phyloP scores from a whole-genome alignment of 495 filamentous ascomycete genomes.

The Xylona heveae region DNA sequence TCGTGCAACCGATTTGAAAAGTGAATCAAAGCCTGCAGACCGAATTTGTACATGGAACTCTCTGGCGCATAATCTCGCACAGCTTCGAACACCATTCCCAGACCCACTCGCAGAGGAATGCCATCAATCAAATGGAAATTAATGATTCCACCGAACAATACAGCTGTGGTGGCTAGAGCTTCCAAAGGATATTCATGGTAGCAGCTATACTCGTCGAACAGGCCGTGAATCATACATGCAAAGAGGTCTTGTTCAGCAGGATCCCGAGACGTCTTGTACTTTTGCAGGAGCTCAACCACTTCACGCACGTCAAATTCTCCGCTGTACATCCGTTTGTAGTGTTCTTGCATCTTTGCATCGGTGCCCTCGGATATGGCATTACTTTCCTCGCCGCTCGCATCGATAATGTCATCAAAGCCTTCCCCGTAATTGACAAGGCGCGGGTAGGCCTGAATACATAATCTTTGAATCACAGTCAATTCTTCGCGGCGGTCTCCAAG shows the following conservation, averaged over 20 bases:
- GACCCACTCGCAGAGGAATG: slow-evolving; percentile 72
- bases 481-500: slow-evolving; percentile 27
- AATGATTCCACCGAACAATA: slow-evolving; percentile 93
- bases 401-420: slow-evolving; percentile 72
- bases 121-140: slow-evolving; percentile 74
- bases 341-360: slow-evolving; percentile 81
- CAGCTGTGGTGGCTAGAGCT: slow-evolving; percentile 82
- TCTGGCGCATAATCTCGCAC: slow-evolving; percentile 63
- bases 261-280: slow-evolving; percentile 68
- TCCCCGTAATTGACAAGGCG: slow-evolving; percentile 90
- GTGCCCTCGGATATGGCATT: slow-evolving; percentile 61
- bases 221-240: slow-evolving; percentile 92
- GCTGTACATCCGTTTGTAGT: slow-evolving; percentile 92
- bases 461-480: slow-evolving; percentile 46
- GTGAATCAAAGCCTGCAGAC: slow-evolving; percentile 86
- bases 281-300: slow-evolving; percentile 59
- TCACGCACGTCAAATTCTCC: slow-evolving; percentile 61
- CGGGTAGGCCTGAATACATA: slow-evolving; percentile 85
- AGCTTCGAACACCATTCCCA: slow-evolving; percentile 91
- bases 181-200: slow-evolving; percentile 87
- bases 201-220: slow-evolving; percentile 94
- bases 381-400: slow-evolving; percentile 56
- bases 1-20: slow-evolving; percentile 63
- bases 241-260: slow-evolving; percentile 80
- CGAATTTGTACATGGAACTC: slow-evolving; percentile 92